Evolutionary conservation across 257 asterid species (phyloP).

Genomic region (Ligustrum vulgare): DNA sequence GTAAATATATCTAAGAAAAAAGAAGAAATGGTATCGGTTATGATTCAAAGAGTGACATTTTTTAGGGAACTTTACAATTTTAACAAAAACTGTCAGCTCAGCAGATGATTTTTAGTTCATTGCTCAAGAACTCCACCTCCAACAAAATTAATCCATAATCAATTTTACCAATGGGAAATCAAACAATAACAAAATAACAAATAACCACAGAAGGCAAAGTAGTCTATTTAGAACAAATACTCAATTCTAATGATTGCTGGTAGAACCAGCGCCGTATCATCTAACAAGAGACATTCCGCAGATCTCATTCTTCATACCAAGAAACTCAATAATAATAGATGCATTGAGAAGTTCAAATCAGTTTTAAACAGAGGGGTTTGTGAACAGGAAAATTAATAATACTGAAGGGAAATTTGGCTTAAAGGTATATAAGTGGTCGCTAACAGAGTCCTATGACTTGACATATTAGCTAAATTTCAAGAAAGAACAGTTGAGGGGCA

Average conservation of each 20-base stretch:
- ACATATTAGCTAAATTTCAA: not conserved
- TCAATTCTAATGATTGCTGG: not conserved
- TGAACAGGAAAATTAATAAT: not conserved
- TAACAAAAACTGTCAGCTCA: not conserved
- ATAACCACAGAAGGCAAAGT: not conserved
- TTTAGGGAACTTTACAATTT: conserved; percentile 1
- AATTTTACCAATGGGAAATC: not conserved
- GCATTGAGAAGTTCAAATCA: not conserved
- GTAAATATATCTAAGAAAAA: not conserved
- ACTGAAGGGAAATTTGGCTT: not conserved
- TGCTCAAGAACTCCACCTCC: not conserved
- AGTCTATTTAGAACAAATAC: not conserved
- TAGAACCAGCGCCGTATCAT: not conserved
- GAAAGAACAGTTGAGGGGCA: not conserved
- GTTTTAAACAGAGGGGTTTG: not conserved
- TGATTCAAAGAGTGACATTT: not conserved
- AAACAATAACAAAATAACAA: not conserved
- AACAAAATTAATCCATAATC: not conserved
- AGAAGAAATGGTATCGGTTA: not conserved
- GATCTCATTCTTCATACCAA: not conserved
- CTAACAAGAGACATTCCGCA: not conserved
- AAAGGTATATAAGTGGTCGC: not conserved
- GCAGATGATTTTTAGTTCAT: not conserved
- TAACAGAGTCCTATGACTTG: not conserved
- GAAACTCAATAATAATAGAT: not conserved